Evolutionary conservation across 768 basidiomycete genomes (phyloP).

Genomic region (Boletus subparvulus): DNA sequence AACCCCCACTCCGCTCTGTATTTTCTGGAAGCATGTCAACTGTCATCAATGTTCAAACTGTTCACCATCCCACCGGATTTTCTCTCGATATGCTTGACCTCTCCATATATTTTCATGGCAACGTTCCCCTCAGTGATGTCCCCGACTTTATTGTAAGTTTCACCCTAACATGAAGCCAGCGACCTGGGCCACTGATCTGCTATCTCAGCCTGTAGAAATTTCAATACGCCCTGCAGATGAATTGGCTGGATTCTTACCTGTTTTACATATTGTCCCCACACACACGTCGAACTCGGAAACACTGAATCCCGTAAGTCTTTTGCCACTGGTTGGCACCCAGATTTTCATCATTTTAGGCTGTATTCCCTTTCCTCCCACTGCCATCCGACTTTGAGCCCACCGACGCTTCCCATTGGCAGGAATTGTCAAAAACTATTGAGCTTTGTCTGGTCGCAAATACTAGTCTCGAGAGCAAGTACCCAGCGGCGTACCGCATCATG

Average conservation of each 20-base stretch:
- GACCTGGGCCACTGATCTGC: not conserved
- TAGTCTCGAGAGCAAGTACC: not conserved
- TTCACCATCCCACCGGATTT: not conserved
- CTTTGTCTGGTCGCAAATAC: not conserved
- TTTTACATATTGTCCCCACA: not conserved
- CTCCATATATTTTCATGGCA: not conserved
- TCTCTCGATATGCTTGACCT: not conserved
- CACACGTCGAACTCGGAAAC: not conserved
- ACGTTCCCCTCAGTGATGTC: not conserved
- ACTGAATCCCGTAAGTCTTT: not conserved
- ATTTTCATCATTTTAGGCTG: not conserved
- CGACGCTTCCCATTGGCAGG: not conserved
- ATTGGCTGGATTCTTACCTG: not conserved
- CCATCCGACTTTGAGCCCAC: not conserved
- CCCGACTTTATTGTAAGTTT: not conserved
- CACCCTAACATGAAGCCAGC: not conserved
- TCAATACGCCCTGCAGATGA: not conserved
- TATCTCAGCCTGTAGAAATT: not conserved
- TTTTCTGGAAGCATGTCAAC: not conserved
- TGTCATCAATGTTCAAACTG: not conserved
- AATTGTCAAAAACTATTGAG: not conserved
- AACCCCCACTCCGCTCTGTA: not conserved
- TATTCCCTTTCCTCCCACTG: not conserved
- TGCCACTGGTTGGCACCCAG: not conserved
- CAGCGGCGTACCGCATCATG: not conserved